Conservation (phyloP, 495 filamentous ascomycete genomes). For the Penicillium dipodomyicola region DNA sequence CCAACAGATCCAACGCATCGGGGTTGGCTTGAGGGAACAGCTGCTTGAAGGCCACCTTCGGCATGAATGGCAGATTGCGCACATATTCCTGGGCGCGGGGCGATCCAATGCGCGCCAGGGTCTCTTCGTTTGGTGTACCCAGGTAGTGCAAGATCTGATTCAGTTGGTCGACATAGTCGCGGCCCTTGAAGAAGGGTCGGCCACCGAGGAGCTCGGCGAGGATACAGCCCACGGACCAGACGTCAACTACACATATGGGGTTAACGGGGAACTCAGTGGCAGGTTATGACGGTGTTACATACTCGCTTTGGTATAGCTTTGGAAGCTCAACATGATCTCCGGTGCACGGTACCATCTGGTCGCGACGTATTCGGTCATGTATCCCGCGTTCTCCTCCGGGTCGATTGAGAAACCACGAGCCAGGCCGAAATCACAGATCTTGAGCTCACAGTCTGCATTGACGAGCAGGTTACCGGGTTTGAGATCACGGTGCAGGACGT, state of each 20-base stretch:
- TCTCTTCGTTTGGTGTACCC: slow-evolving; percentile 94
- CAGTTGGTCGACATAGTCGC: slow-evolving; percentile 98
- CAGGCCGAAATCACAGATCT: slow-evolving; percentile 97
- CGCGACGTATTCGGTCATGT: slow-evolving; percentile 99
- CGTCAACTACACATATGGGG: slow-evolving; percentile 66
- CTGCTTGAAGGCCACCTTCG: slow-evolving; percentile 80
- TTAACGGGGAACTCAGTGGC: slow-evolving; percentile 6
- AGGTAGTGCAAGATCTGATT: slow-evolving; percentile 99
- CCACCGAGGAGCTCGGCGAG: slow-evolving; percentile 94
- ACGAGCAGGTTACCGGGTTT: slow-evolving; percentile 97
- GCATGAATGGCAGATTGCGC: slow-evolving; percentile 94
- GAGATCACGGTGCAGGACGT: slow-evolving; percentile 92
- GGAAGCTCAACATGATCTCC: slow-evolving; percentile 99
- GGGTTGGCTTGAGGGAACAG: slow-evolving; percentile 96
- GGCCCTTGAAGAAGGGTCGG: slow-evolving; percentile 97
- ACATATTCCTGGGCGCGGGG: slow-evolving; percentile 97
- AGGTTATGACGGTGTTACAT: slow-evolving; percentile 39
- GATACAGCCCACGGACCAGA: slow-evolving; percentile 99
- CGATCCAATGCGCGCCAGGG: slow-evolving; percentile 88
- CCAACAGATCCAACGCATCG: slow-evolving; percentile 89
- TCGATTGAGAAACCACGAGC: slow-evolving; percentile 95
- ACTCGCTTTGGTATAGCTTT: slow-evolving; percentile 99
- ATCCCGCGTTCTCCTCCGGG: slow-evolving; percentile 96
- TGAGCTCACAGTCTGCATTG: slow-evolving; percentile 98
- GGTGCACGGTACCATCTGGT: slow-evolving; percentile 98